Conservation (phyloP, 768 basidiomycete species). For the Tricholoma sp. region DNA sequence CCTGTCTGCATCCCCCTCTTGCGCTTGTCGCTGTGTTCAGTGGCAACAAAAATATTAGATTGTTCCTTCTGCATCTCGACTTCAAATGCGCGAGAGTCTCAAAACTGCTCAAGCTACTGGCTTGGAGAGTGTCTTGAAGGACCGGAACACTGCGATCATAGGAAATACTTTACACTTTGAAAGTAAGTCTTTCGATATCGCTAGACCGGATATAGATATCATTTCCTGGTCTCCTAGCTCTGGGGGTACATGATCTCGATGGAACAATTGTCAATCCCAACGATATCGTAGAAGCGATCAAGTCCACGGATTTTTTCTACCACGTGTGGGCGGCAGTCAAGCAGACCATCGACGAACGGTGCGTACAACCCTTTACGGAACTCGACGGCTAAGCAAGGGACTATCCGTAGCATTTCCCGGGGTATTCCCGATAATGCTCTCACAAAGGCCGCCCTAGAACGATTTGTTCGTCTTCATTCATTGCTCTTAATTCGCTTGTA, state of each 20-base stretch:
- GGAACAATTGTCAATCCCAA: constrained; percentile 23
- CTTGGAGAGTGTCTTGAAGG: constrained; percentile 13
- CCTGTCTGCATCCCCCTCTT: not conserved
- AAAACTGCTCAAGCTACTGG: not conserved
- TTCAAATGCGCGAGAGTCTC: not conserved
- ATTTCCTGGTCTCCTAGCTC: constrained; percentile 8
- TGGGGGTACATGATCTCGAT: constrained; percentile 18
- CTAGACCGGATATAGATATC: not conserved
- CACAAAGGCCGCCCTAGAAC: constrained; percentile 17
- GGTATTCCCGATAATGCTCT: constrained; percentile 7
- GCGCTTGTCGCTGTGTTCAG: not conserved
- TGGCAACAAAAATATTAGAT: not conserved
- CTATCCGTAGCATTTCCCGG: constrained; percentile 3
- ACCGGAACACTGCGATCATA: constrained; percentile 29
- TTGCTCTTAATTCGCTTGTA: not conserved
- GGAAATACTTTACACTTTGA: constrained; percentile 39
- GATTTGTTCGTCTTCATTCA: constrained; percentile 20
- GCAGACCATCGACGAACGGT: constrained; percentile 21
- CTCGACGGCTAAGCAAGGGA: not conserved
- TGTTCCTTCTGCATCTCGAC: constrained; percentile 3
- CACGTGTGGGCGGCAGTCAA: constrained; percentile 28
- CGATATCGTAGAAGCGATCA: constrained; percentile 14
- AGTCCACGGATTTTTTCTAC: constrained; percentile 17
- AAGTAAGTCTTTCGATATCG: constrained; percentile 25
- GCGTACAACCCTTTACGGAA: not conserved